Conservation (phyloP, 306 rosid genomes). For the Potentilla sterilis region DNA sequence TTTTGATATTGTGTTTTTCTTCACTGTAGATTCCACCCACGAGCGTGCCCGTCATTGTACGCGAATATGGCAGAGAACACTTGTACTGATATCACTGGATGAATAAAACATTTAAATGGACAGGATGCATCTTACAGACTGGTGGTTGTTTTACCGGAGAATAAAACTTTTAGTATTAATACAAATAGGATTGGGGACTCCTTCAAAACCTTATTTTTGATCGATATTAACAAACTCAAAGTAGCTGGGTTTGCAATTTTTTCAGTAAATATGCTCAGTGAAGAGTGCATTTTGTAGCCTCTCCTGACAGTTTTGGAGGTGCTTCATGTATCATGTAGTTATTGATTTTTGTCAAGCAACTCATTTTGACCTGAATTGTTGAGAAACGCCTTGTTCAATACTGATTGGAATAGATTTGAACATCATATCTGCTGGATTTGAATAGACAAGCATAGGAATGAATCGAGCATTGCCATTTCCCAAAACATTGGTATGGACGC, state of each 20-base stretch:
- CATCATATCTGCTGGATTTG: background rate
- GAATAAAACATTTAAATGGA: background rate
- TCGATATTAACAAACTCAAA: background rate
- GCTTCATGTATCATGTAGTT: background rate
- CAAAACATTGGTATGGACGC: too few relatives aligned
- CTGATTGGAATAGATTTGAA: background rate
- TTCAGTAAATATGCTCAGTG: constrained; percentile 21
- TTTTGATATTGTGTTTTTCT: background rate
- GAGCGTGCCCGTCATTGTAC: constrained; percentile 84
- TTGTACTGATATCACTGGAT: constrained; percentile 18
- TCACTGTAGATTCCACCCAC: constrained; percentile 73
- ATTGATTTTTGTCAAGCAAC: background rate
- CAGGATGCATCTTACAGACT: constrained; percentile 7
- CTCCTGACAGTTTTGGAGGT: constrained; percentile 30
- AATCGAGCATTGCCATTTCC: too few relatives aligned
- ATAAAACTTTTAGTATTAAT: background rate
- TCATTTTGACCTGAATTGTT: background rate
- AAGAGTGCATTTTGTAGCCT: constrained; percentile 38
- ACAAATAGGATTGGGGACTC: constrained; percentile 5
- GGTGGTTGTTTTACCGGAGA: background rate
- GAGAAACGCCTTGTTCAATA: background rate
- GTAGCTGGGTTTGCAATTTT: constrained; percentile 9
- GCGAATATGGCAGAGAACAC: constrained; percentile 62
- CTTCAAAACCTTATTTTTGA: background rate
- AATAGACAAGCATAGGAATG: background rate